Evolutionary conservation across 805 yeast genomes (phyloP).

Genomic region (Saccharomycopsis amapae): DNA sequence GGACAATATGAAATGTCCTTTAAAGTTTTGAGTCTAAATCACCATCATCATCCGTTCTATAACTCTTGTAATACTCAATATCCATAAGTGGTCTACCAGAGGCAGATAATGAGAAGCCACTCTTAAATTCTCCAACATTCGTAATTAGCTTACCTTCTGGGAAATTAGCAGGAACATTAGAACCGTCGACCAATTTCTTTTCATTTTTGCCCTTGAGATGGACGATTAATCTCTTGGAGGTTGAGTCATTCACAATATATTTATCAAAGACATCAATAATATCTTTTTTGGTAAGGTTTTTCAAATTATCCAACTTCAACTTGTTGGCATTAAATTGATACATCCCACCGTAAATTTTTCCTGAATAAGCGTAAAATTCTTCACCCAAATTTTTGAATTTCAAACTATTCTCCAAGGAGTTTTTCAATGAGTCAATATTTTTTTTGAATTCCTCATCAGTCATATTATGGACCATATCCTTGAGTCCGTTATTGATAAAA

Average conservation of each 20-base stretch:
- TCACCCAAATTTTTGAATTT: conserved; percentile 73
- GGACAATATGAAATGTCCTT: too few species aligned
- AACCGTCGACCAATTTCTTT: neutral
- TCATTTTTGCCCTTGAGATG: conserved; percentile 36
- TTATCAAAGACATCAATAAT: conserved; percentile 47
- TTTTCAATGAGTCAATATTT: conserved; percentile 61
- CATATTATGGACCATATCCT: conserved; percentile 41
- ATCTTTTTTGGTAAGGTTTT: conserved; percentile 45
- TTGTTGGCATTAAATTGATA: conserved; percentile 64
- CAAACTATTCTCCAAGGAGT: conserved; percentile 47
- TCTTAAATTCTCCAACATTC: conserved; percentile 49
- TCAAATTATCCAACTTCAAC: conserved; percentile 46
- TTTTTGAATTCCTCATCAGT: conserved; percentile 57
- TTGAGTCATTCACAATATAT: conserved; percentile 11
- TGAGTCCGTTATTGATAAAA: conserved; percentile 44
- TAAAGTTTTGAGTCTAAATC: too few species aligned
- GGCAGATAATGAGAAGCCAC: conserved; percentile 44
- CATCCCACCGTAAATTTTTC: conserved; percentile 63
- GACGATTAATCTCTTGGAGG: conserved; percentile 31
- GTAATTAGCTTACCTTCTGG: conserved; percentile 44
- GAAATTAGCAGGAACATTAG: conserved; percentile 24
- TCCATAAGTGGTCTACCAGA: conserved; percentile 50
- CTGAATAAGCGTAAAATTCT: conserved; percentile 62
- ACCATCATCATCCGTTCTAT: conserved; percentile 10
- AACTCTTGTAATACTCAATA: conserved; percentile 22